A percentile compares a stretch with the other conserved stretches of the same genome.
phyloP scores from a whole-genome alignment of 1,139 yeast species.

The Suhomyces maxii region DNA sequence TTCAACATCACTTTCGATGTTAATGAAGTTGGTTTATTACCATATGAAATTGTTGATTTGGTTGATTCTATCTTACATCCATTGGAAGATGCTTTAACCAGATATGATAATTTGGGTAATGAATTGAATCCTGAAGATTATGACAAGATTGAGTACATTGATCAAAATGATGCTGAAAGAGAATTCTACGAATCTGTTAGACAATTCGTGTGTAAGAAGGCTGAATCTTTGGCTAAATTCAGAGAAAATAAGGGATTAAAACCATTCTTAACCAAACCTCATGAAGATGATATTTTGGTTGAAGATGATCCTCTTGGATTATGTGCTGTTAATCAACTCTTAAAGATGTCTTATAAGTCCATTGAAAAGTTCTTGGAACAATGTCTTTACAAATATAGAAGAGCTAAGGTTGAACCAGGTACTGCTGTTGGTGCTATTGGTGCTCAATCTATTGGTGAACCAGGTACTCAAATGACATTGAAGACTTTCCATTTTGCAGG shows the following conservation, averaged over 20 bases:
- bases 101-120: constrained; percentile 77
- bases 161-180: constrained; percentile 84
- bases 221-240: constrained; percentile 53
- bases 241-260: constrained; percentile 55
- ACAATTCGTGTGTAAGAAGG: constrained; percentile 59
- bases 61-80: constrained; percentile 61
- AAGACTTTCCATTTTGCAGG: constrained; percentile 99
- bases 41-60: constrained; percentile 63
- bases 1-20: constrained; percentile 65
- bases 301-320: constrained; percentile 49
- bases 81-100: constrained; percentile 54
- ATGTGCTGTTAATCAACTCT: constrained; percentile 67
- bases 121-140: constrained; percentile 39
- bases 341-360: constrained; percentile 64
- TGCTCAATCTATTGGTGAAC: constrained; percentile 98
- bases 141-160: constrained; percentile 60
- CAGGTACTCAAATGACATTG: constrained; percentile 98
- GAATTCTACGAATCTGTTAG: constrained; percentile 75
- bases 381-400: constrained; percentile 78
- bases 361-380: constrained; percentile 70
- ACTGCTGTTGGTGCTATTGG: constrained; percentile 99
- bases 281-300: constrained; percentile 40
- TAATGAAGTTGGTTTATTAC: constrained; percentile 59
- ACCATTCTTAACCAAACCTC: constrained; percentile 38
- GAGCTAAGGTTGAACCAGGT: constrained; percentile 97